Conservation (phyloP, 2,329 filamentous ascomycete genomes). For the Apiospora phragmitis region DNA sequence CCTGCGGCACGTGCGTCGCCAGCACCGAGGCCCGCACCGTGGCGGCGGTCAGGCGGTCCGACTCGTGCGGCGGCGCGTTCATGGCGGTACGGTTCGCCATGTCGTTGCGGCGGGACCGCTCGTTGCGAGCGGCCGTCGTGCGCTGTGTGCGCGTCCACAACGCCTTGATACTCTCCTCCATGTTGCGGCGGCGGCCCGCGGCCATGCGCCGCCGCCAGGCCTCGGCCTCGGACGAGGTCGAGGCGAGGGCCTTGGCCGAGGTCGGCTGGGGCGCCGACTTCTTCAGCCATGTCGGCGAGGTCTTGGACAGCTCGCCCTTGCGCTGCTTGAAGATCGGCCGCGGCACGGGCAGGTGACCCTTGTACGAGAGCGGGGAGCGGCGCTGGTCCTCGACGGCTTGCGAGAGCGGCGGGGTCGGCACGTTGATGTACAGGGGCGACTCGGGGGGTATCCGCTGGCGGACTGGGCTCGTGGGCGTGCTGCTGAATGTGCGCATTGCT, state of each 20-base stretch:
- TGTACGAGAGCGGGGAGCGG: slow-evolving; percentile 47
- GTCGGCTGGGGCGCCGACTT: slow-evolving; percentile 57
- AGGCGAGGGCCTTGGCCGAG: slow-evolving; percentile 34
- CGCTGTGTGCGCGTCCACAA: slow-evolving; percentile 66
- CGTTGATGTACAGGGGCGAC: slow-evolving; percentile 82
- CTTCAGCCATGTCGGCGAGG: slow-evolving; percentile 59
- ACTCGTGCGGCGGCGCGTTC: slow-evolving; percentile 67
- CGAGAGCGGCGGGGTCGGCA: slow-evolving; percentile 76
- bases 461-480: slow-evolving; percentile 37
- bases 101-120: slow-evolving; percentile 48
- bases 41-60: slow-evolving; percentile 74
- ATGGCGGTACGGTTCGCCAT: slow-evolving; percentile 48
- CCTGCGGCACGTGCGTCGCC: slow-evolving; percentile 54
- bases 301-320: slow-evolving; percentile 58
- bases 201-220: slow-evolving; percentile 76
- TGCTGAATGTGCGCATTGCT: slow-evolving; percentile 43
- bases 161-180: slow-evolving; percentile 69
- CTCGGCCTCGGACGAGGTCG: slow-evolving; percentile 39
- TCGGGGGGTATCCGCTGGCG: slow-evolving; percentile 69
- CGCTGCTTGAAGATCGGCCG: slow-evolving; percentile 71
- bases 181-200: slow-evolving; percentile 66
- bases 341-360: slow-evolving; percentile 81
- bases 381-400: slow-evolving; percentile 42
- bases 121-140: slow-evolving; percentile 35
- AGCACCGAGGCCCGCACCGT: slow-evolving; percentile 58